Base-by-base conservation (phyloP, 495 filamentous ascomycete genomes). In the Gamarada debralockiae region DNA sequence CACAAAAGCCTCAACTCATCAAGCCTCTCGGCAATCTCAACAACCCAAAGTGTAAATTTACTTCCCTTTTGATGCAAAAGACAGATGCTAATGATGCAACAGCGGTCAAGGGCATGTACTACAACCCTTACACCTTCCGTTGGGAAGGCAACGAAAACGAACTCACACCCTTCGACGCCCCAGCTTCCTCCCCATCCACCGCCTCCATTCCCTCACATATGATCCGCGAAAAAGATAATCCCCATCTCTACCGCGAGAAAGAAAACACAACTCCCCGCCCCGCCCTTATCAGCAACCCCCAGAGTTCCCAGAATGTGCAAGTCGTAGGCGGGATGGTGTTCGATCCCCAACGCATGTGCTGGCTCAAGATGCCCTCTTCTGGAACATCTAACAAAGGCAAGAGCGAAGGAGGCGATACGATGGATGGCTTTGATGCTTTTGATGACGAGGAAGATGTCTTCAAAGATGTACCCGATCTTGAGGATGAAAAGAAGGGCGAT, bases 91-190 rank as follows among this genome's bases (percentile, higher is more conserved):
- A 60, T 22, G 10, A 31, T 12, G 23, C 21, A 8, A 50, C 64
- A 91, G 91, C 84, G 57, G 79, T 95, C 50, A 90, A 93, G 61
- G 93, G 91, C 47, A 98, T 98, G 93, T 85, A 78, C 25, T 98
- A 95, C 69, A 98, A 98, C 63, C 88, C 93, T 1, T 65, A 68
- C 14, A 84, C 84, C 1, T 91, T 84, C 61, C 80, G 82, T 23
- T 98, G 95, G 93, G 93, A 97, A 71, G 93, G 93, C 34, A 98
- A 98, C 59, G 93, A 97, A 64, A 90, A 90, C 49, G 80, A 79
- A 13, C 71, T 96, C 18, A 75, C 74, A 36, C 80, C 82, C 10
- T 97, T 97, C 65, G 89, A 93, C 24, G 62, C 69, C 3, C 62
- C 61, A 23, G 38, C 59, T 21, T 59, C 57, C n/a, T 75, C 76